These are phyloP conservation scores for Przewalskia tangutica DNA, from an alignment of 257 asterid genomes.

Conservation along the genomic window DNA sequence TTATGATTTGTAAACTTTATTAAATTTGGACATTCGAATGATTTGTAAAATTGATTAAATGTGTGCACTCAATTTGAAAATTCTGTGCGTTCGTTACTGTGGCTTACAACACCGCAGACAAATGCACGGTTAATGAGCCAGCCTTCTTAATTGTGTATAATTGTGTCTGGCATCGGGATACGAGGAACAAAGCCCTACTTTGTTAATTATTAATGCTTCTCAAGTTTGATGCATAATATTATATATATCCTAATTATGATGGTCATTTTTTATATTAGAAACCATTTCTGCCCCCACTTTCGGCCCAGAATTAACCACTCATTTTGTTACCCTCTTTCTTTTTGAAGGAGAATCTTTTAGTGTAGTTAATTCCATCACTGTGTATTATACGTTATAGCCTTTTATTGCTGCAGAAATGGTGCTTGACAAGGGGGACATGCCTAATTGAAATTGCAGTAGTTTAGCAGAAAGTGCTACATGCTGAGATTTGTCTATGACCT, in stretches of 20 bases:
- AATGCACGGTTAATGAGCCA: too few relatives aligned
- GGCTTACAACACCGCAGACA: too few relatives aligned
- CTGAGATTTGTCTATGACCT: not conserved
- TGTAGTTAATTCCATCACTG: not conserved
- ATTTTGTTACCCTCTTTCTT: not conserved
- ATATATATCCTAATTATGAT: not conserved
- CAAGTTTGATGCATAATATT: not conserved
- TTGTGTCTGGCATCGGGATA: not conserved
- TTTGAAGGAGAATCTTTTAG: not conserved
- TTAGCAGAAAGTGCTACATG: not conserved
- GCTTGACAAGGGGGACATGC: not conserved
- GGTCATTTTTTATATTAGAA: not conserved
- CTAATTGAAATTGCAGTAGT: not conserved
- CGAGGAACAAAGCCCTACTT: not conserved
- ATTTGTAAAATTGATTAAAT: too few relatives aligned
- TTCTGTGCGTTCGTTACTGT: too few relatives aligned
- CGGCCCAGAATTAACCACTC: not conserved
- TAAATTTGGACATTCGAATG: too few relatives aligned
- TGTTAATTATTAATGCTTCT: not conserved
- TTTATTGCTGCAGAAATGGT: not conserved
- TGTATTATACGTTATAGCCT: not conserved
- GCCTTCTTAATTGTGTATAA: not conserved
- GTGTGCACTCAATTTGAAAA: too few relatives aligned
- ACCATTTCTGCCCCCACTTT: not conserved
- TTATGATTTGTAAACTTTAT: too few relatives aligned